Percentiles rank a stretch among this genome's conserved stretches.
Conservation (phyloP, 1,139 yeast species). For the Pichia sp. region DNA sequence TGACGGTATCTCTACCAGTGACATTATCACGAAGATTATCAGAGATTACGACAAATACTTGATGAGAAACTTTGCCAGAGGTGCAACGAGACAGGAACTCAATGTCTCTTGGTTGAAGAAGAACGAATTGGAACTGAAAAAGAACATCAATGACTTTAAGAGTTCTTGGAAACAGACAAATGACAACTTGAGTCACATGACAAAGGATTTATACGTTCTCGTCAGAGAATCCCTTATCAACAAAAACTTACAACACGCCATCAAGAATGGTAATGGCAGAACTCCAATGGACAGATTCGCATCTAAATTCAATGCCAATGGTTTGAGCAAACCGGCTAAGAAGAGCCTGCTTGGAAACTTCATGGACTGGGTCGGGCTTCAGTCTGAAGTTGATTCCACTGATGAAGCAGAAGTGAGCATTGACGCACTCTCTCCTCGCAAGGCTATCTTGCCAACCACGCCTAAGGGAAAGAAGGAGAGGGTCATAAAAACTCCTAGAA, state of each 20-base stretch:
- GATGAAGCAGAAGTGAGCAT: slow-evolving; percentile 10
- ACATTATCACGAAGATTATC: slow-evolving; percentile 89
- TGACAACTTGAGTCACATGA: slow-evolving; percentile 61
- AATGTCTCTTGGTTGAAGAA: slow-evolving; percentile 97
- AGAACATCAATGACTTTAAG: slow-evolving; percentile 83
- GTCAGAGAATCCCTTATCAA: slow-evolving; percentile 62
- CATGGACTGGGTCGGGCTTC: slow-evolving; percentile 57
- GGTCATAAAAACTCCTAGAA: slow-evolving; percentile 6
- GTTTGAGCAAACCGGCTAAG: slow-evolving; percentile 32
- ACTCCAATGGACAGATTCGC: slow-evolving; percentile 58
- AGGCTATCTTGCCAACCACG: slow-evolving; percentile 1
- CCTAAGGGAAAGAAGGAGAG: neutral
- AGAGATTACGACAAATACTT: slow-evolving; percentile 94
- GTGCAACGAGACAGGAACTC: slow-evolving; percentile 92
- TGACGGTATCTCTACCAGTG: slow-evolving; percentile 93
- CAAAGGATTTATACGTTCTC: slow-evolving; percentile 78
- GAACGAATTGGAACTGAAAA: slow-evolving; percentile 88
- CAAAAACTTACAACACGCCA: slow-evolving; percentile 29
- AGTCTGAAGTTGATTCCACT: slow-evolving; percentile 16
- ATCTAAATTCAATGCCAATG: slow-evolving; percentile 48
- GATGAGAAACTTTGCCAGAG: slow-evolving; percentile 95
- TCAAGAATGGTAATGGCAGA: slow-evolving; percentile 14
- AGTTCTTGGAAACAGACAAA: slow-evolving; percentile 74
- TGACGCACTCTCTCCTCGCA: neutral
- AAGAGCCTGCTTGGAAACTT: slow-evolving; percentile 51